phyloP scores from a whole-genome alignment of 306 rosid genomes.

The Arachis stenosperma region DNA sequence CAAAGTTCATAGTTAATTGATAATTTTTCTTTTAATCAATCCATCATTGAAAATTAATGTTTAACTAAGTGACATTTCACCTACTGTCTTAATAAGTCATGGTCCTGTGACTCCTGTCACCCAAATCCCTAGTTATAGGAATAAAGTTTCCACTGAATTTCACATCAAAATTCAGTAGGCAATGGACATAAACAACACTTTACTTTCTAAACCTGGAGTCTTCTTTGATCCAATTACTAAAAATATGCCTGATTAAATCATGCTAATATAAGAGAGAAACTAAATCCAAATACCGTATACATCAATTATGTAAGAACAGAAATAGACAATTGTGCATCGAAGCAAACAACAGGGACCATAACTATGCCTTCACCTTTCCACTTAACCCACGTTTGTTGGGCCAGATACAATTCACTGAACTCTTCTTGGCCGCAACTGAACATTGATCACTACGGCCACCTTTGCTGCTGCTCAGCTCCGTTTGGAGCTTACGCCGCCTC shows the following conservation, averaged over 20 bases:
- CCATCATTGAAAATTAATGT: no score
- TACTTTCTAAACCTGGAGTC: no score
- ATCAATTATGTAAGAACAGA: slow-evolving; percentile 29
- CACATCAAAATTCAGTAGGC: no score
- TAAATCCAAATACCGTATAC: slow-evolving; percentile 26
- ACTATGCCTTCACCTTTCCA: slow-evolving; percentile 78
- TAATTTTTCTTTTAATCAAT: no score
- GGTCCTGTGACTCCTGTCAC: no score
- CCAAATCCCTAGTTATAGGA: no score
- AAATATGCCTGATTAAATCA: slow-evolving; percentile 9
- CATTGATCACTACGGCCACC: slow-evolving; percentile 70
- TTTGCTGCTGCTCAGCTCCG: slow-evolving; percentile 54
- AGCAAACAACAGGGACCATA: slow-evolving; percentile 20
- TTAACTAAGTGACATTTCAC: no score
- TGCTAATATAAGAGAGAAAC: slow-evolving; percentile 1
- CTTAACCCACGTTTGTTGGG: slow-evolving; percentile 63
- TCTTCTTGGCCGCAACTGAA: slow-evolving; percentile 85
- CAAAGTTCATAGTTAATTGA: no score
- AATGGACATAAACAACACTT: no score
- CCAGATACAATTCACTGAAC: slow-evolving; percentile 64
- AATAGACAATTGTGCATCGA: slow-evolving; percentile 14
- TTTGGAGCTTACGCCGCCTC: slow-evolving; percentile 74
- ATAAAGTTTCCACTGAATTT: no score
- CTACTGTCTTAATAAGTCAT: no score
- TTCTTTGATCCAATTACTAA: neutral